phyloP scores from a whole-genome alignment of 129 eudicot species.

The Mikania micrantha region DNA sequence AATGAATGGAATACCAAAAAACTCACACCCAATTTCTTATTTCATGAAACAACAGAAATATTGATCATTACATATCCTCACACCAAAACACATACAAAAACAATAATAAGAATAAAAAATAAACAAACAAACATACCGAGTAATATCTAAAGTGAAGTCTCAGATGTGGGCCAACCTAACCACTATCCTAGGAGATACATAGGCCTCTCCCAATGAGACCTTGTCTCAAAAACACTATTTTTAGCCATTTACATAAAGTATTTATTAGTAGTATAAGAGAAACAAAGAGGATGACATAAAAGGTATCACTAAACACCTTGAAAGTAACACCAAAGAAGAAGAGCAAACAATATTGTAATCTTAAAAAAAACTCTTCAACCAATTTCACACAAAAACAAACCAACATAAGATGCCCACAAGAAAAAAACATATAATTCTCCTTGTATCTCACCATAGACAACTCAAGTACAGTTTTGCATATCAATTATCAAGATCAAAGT shows the following conservation, averaged over 20 bases:
- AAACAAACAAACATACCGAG: too few species aligned
- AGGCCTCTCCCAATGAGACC: too few species aligned
- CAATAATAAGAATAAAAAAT: background rate
- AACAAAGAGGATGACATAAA: too few species aligned
- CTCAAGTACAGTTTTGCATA: conserved; percentile 8
- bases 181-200: too few species aligned
- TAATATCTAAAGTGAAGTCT: too few species aligned
- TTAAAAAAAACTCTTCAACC: conserved; percentile 14
- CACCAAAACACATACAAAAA: background rate
- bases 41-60: background rate
- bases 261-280: too few species aligned
- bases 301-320: too few species aligned
- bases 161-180: too few species aligned
- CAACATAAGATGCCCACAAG: conserved; percentile 13
- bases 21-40: background rate
- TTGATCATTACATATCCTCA: background rate
- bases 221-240: too few species aligned
- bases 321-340: too few species aligned
- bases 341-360: background rate
- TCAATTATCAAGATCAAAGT: conserved; percentile 10
- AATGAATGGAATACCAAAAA: background rate
- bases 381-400: conserved; percentile 26
- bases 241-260: too few species aligned
- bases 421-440: background rate
- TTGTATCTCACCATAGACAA: background rate